These are phyloP conservation scores for Pistacia integerrima DNA, from an alignment of 345 rosid species.

Conservation along the genomic window DNA sequence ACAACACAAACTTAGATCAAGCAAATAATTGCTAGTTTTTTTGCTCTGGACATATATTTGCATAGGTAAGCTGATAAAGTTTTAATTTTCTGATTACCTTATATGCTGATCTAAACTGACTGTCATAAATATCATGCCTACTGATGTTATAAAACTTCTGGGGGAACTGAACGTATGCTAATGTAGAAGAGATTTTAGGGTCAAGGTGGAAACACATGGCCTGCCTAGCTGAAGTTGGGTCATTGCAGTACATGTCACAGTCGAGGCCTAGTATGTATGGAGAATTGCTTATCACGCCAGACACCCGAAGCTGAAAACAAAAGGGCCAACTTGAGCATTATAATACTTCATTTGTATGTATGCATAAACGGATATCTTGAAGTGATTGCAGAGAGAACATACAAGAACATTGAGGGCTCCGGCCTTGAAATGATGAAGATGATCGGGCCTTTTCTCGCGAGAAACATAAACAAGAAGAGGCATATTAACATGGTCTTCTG, in stretches of 20 bases:
- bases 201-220: conserved; percentile 50
- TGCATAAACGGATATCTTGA: neutral
- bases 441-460: conserved; percentile 41
- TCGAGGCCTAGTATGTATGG: conserved; percentile 47
- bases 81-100: conserved; percentile 25
- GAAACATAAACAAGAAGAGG: conserved; percentile 48
- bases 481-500: conserved; percentile 8
- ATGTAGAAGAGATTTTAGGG: conserved; percentile 25
- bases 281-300: conserved; percentile 43
- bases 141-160: conserved; percentile 37
- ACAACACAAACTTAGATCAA: neutral
- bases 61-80: neutral
- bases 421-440: conserved; percentile 51
- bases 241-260: conserved; percentile 56
- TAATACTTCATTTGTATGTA: no score
- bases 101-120: conserved; percentile 26
- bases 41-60: neutral
- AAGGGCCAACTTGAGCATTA: neutral
- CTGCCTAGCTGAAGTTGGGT: conserved; percentile 42
- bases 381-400: conserved; percentile 6
- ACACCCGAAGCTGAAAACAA: conserved; percentile 47
- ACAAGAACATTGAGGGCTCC: conserved; percentile 63
- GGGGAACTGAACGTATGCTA: conserved; percentile 51
- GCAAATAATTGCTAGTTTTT: neutral
- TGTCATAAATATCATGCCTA: conserved; percentile 44